Base-by-base conservation (phyloP, 108 stramenopile genomes). In the Pseudonitzschia pungens region DNA sequence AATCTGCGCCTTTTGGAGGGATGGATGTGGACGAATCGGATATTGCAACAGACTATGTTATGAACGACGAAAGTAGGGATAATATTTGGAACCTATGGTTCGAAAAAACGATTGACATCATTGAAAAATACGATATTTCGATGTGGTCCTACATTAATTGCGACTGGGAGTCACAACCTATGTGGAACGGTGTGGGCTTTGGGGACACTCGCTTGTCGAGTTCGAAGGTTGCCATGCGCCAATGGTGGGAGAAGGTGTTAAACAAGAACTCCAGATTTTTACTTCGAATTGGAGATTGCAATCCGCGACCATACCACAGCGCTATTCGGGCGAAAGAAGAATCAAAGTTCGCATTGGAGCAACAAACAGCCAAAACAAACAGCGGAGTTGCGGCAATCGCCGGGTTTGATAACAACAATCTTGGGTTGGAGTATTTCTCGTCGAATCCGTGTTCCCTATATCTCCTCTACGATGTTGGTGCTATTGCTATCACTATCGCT, bases 91-190 rank as follows among this genome's bases (percentile, higher is more conserved):
- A 81, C 8, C 57, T 83, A 0, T 96, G 95, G 95, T 96, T 83
- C 79, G 84, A 74, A 24, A 87, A 87, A 40, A 79, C 83, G n/a
- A 62, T 96, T 22, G 63, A 79, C 40, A 45, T 96, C 11, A 93
- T 94, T 64, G 77, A 91, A 28, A 69, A 69, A 21, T 88, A 90
- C 48, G 90, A 92, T 70, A 85, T 96, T 52, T 78, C 73, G 8
- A 91, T 96, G 90, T 96, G 92, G 92, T 87, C 80, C n/a, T 96
- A 94, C 79, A 96, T 96, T 55, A 84, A 96, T 75, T 87, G 90
- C 53, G 86, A 96, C 73, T 96, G 95, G 95, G 90, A 92, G 21
- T 60, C 71, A 14, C 89, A 90, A 69, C 86, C 90, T 1, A 88
- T 91, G 89, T 96, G 95, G 95, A 76, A 81, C 14, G 76, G 69